A percentile compares a stretch with the other conserved stretches of the same genome.
These are phyloP conservation scores for Fusarium pininemorale DNA, from an alignment of 2,329 filamentous ascomycete species.

Conservation along the genomic window DNA sequence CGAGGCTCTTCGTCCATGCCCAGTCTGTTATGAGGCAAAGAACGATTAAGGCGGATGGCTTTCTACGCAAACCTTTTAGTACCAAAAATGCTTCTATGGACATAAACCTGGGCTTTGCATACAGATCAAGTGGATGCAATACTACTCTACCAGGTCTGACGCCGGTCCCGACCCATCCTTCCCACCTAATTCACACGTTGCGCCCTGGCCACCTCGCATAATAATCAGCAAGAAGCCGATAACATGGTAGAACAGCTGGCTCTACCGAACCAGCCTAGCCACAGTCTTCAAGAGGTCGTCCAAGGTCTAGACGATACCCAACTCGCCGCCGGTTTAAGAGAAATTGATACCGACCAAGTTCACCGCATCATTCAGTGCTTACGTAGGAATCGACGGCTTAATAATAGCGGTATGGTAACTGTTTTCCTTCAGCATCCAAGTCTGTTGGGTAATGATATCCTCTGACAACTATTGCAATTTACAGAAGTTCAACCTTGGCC, in stretches of 20 bases:
- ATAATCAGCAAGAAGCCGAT: too few species aligned
- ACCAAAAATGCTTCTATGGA: fast-evolving
- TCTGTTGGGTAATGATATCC: background rate
- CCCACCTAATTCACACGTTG: fast-evolving
- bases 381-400: background rate
- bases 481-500: background rate
- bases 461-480: background rate
- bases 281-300: background rate
- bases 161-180: fast-evolving
- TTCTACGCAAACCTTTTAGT: fast-evolving
- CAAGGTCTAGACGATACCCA: background rate
- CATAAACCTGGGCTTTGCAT: background rate
- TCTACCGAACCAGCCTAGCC: background rate
- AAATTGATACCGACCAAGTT: background rate
- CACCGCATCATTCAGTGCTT: background rate
- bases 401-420: background rate
- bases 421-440: fast-evolving
- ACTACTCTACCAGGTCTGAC: fast-evolving
- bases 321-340: background rate
- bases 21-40: background rate
- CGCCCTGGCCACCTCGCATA: fast-evolving
- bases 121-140: background rate
- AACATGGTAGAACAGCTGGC: background rate
- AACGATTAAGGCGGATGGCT: fast-evolving
- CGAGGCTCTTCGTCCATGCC: background rate